Evolutionary conservation across 2,329 filamentous ascomycete species (phyloP), one percentile per base, ranked within the genome.

Genomic region (Talaromyces funiculosus): DNA sequence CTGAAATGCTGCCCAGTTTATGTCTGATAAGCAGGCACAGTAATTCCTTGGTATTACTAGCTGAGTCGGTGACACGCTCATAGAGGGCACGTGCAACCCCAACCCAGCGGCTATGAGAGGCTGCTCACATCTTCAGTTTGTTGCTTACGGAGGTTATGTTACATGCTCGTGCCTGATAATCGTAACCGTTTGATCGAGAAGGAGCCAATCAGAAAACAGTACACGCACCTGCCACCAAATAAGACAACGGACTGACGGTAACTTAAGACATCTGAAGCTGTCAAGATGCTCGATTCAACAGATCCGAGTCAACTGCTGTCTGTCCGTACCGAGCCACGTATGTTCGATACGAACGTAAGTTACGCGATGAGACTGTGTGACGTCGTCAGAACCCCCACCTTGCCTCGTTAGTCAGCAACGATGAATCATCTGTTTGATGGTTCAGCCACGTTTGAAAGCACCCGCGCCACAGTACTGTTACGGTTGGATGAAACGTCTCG

Each of bases 391-490:
- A 20, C 38, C 35, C n/a, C 53, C 53, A 35, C 53, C 12, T 14
- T 56, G 38, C n/a, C 12, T 45, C 42, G 14, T 57, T n/a, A n/a
- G n/a, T n/a, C n/a, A n/a, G n/a, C n/a, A n/a, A n/a, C 55, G 6
- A 57, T 57, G 55, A 57, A 38, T 57, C 55, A 57, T 57, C 10
- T 43, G 40, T n/a, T 18, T 40, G 16, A 7, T n/a, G n/a, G n/a
- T n/a, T n/a, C n/a, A n/a, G n/a, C 40, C 40, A 16, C 4, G 20
- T 16, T 45, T 33, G 31, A 29, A 29, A 24, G 31, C 18, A 53
- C 7, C 53, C 49, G 59, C 53, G 54, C 59, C 43, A 58, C 42
- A 58, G 29, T 58, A 61, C 33, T 37, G 47, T 61, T 58, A 22
- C 59, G 53, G 35, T 58, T 45, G 24, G 20, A 38, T 53, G 56